Evolutionary conservation across 768 basidiomycete species (phyloP).

Genomic region (Leccinum truebloodii): DNA sequence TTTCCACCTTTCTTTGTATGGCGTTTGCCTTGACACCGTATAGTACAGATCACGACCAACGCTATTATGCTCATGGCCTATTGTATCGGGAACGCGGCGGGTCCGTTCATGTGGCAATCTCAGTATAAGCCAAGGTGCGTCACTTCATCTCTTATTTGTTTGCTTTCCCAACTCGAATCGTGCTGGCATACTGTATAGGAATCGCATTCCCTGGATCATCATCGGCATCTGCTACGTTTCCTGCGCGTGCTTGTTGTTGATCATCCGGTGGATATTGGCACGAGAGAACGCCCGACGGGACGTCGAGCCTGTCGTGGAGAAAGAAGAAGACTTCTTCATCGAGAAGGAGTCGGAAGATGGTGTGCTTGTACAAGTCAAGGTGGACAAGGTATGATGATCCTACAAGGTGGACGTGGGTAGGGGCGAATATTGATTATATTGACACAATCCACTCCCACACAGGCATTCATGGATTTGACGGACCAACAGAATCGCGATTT

Average conservation of each 20-base stretch:
- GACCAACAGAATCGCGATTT: conserved; percentile 73
- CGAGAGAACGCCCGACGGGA: conserved; percentile 69
- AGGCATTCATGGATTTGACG: conserved; percentile 76
- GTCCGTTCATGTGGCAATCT: conserved; percentile 78
- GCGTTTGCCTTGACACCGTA: not conserved
- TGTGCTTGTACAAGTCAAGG: conserved; percentile 48
- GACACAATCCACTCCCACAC: not conserved
- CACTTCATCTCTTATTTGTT: not conserved
- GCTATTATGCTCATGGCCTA: conserved; percentile 76
- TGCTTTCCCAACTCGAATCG: not conserved
- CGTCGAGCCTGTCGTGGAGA: conserved; percentile 51
- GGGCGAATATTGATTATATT: not conserved
- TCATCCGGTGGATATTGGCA: conserved; percentile 43
- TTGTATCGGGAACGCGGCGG: conserved; percentile 62
- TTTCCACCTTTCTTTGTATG: conserved; percentile 4
- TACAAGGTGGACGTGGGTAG: not conserved
- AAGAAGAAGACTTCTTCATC: conserved; percentile 64
- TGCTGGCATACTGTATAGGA: conserved; percentile 39
- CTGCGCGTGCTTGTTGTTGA: conserved; percentile 46
- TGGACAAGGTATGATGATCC: conserved; percentile 55
- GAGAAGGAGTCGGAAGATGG: conserved; percentile 55
- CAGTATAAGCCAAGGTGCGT: conserved; percentile 37
- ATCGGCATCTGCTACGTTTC: not conserved
- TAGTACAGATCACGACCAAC: conserved; percentile 41
- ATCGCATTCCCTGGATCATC: conserved; percentile 71